Evolutionary conservation across 1,284 basidiomycete genomes (phyloP).

Genomic region (Meira nashicola): DNA sequence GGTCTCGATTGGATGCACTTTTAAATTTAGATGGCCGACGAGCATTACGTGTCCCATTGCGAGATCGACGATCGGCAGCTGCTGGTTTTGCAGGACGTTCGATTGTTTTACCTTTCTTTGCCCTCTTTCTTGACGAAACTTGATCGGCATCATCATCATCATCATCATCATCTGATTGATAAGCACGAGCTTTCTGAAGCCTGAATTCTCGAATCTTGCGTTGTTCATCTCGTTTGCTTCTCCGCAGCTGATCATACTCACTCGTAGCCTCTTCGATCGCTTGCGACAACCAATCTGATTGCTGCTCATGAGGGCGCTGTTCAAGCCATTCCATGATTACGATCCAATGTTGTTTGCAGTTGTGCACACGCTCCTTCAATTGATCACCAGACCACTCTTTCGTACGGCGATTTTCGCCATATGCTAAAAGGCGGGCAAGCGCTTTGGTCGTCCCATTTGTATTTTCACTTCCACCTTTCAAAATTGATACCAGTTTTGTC

Average conservation of each 20-base stretch:
- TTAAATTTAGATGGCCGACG: no score
- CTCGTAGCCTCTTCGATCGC: constrained; percentile 2
- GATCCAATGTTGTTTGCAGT: background rate
- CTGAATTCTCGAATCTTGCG: no score
- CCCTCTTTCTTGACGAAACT: no score
- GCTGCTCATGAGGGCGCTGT: constrained; percentile 11
- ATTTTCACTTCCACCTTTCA: background rate
- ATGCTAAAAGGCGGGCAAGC: background rate
- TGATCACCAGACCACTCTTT: background rate
- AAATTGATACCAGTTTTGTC: background rate
- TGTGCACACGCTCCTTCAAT: background rate
- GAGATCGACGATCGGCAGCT: no score
- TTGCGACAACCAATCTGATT: constrained; percentile 11
- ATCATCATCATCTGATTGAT: no score
- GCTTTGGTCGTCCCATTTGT: background rate
- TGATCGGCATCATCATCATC: no score
- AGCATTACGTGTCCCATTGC: no score
- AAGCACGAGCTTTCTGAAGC: no score
- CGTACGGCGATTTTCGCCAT: background rate
- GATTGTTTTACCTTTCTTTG: no score
- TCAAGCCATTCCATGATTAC: constrained; percentile 12
- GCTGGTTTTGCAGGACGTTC: no score
- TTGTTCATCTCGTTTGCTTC: no score
- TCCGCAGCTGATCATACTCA: background rate
- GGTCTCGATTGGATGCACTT: no score